Percentiles rank a stretch among this genome's conserved stretches.
Conservation (phyloP, 2,329 filamentous ascomycete genomes). For the Penicillium polonicum region DNA sequence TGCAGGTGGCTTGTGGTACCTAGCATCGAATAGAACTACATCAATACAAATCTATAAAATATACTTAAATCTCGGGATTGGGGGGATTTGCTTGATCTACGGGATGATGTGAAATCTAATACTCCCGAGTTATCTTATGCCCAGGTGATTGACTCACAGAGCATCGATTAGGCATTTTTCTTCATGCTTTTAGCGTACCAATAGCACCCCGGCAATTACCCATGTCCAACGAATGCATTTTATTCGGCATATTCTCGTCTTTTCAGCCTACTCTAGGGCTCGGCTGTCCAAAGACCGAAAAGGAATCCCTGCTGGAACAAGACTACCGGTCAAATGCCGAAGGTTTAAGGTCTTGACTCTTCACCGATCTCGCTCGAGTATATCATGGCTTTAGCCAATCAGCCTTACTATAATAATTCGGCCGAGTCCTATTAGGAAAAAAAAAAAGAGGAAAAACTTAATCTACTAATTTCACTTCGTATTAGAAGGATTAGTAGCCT, state of each 20-base stretch:
- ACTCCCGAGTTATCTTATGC: background rate
- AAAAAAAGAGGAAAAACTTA: background rate
- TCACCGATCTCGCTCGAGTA: constrained; percentile 2
- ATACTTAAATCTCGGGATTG: background rate
- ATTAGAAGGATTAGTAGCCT: background rate
- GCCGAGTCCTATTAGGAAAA: background rate
- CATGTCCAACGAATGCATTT: background rate
- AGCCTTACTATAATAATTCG: background rate
- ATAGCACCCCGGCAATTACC: constrained; percentile 11
- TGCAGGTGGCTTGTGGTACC: background rate
- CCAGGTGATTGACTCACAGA: too few relatives aligned
- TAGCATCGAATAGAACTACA: background rate
- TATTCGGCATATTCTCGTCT: background rate
- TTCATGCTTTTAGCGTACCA: background rate
- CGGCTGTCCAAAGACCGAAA: background rate
- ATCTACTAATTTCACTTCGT: background rate
- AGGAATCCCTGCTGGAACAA: background rate
- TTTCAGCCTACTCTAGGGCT: background rate
- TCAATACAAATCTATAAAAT: background rate
- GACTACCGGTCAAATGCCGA: constrained; percentile 9
- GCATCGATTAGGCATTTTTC: background rate
- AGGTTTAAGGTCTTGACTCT: background rate
- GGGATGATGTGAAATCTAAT: background rate
- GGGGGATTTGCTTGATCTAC: background rate
- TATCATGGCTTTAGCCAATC: background rate